These are phyloP conservation scores for Gynandropsis gynandra DNA, from an alignment of 345 rosid species.

Conservation along the genomic window DNA sequence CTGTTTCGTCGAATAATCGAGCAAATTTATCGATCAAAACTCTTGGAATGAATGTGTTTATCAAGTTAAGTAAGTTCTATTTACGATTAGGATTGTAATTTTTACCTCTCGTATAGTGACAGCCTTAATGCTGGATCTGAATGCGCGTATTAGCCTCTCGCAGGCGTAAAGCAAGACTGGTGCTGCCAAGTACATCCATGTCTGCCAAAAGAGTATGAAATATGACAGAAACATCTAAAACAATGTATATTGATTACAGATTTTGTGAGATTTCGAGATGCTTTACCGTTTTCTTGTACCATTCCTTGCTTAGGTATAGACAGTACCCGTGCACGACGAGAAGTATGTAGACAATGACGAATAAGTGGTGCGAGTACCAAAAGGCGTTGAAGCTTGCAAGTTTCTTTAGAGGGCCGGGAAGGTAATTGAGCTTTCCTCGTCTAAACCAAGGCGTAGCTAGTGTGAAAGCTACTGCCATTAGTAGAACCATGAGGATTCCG, in stretches of 20 bases:
- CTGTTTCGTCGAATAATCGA: too few relatives aligned
- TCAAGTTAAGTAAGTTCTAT: too few relatives aligned
- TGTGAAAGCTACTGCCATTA: constrained; percentile 78
- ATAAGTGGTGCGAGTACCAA: constrained; percentile 82
- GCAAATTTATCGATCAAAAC: too few relatives aligned
- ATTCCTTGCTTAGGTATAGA: constrained; percentile 48
- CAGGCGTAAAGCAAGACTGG: constrained; percentile 49
- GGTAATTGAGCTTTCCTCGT: constrained; percentile 37
- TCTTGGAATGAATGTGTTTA: too few relatives aligned
- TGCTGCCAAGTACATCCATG: constrained; percentile 73
- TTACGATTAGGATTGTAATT: neutral
- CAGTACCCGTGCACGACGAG: constrained; percentile 59
- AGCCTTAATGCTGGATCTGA: constrained; percentile 62
- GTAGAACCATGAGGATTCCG: constrained; percentile 49
- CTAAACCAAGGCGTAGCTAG: constrained; percentile 72
- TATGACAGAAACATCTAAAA: too few relatives aligned
- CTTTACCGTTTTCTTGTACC: constrained; percentile 64
- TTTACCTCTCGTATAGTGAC: constrained; percentile 53
- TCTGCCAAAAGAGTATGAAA: constrained; percentile 30
- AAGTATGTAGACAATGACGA: constrained; percentile 57
- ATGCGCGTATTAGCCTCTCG: constrained; percentile 58
- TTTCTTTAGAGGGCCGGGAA: constrained; percentile 55
- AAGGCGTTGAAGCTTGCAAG: constrained; percentile 83
- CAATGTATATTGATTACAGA: too few relatives aligned
- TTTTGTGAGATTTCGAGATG: too few relatives aligned